These are phyloP conservation scores for Chalciporus chontae DNA, from an alignment of 768 basidiomycete species.

Conservation along the genomic window DNA sequence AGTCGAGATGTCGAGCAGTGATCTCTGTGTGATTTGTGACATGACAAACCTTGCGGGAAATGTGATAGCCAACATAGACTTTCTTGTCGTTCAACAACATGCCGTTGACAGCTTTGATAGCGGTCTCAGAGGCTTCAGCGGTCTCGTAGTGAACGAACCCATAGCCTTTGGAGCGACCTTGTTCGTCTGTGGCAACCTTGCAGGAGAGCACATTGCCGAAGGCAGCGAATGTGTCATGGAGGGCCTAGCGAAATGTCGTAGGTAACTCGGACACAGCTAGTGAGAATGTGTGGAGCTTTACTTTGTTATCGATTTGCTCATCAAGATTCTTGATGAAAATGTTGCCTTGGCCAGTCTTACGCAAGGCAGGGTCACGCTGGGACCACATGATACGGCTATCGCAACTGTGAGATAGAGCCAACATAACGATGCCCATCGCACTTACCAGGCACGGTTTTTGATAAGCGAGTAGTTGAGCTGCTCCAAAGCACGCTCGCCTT, in stretches of 20 bases:
- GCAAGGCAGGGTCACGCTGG: conserved; percentile 97
- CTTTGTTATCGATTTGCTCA: conserved; percentile 97
- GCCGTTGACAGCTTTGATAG: conserved; percentile 98
- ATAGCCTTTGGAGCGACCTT: conserved; percentile 94
- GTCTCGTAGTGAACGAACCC: conserved; percentile 99
- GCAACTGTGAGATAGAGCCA: neutral
- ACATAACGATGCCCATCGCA: conserved; percentile 1
- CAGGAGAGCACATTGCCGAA: conserved; percentile 98
- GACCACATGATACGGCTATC: conserved; percentile 99
- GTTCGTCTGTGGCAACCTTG: conserved; percentile 97
- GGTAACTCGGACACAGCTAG: neutral
- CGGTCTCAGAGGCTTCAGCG: conserved; percentile 89
- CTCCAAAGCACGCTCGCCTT: conserved; percentile 97
- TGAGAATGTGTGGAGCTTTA: conserved; percentile 21
- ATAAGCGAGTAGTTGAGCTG: conserved; percentile 99
- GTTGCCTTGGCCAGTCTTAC: conserved; percentile 99
- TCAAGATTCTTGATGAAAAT: conserved; percentile 99
- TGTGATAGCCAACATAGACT: conserved; percentile 96
- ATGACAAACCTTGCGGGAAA: conserved; percentile 81
- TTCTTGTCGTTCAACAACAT: conserved; percentile 99
- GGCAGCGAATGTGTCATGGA: conserved; percentile 98
- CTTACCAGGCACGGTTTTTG: conserved; percentile 93
- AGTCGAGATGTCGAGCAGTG: neutral
- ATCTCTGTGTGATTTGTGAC: no score
- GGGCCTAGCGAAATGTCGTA: conserved; percentile 54